A percentile compares a stretch with the other conserved stretches of the same genome.
Evolutionary conservation across 1,284 basidiomycete species (phyloP).

Genomic region (Cryptococcus deneoformans): DNA sequence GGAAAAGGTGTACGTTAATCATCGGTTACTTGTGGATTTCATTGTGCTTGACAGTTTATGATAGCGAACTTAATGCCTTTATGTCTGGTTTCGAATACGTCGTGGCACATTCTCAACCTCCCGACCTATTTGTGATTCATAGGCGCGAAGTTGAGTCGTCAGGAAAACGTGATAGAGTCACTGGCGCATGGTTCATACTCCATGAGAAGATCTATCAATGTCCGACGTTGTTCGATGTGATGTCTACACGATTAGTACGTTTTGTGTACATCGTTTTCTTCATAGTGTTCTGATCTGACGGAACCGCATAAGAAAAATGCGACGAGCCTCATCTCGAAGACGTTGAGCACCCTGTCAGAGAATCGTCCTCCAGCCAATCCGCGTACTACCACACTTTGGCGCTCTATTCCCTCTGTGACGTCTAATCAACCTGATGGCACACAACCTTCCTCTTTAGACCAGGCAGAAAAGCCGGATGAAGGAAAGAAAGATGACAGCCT

Average conservation of each 20-base stretch:
- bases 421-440: background rate
- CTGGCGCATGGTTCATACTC: conserved; percentile 40
- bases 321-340: conserved; percentile 30
- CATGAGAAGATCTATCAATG: conserved; percentile 42
- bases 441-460: background rate
- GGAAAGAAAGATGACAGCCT: background rate
- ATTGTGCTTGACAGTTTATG: background rate
- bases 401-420: conserved; percentile 22
- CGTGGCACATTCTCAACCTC: conserved; percentile 37
- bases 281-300: background rate
- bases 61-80: conserved; percentile 35
- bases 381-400: conserved; percentile 34
- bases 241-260: conserved; percentile 33
- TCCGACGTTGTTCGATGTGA: conserved; percentile 36
- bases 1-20: conserved; percentile 37
- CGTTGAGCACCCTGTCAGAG: conserved; percentile 31
- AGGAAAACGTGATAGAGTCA: conserved; percentile 26
- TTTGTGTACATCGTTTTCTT: too few relatives aligned
- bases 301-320: conserved; percentile 25
- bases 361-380: conserved; percentile 40
- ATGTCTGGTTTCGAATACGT: conserved; percentile 44
- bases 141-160: conserved; percentile 28
- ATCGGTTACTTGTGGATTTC: background rate
- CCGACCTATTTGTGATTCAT: conserved; percentile 43
- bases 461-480: background rate